Conservation (phyloP, 2,329 filamentous ascomycete genomes). For the Beauveria bassiana region DNA sequence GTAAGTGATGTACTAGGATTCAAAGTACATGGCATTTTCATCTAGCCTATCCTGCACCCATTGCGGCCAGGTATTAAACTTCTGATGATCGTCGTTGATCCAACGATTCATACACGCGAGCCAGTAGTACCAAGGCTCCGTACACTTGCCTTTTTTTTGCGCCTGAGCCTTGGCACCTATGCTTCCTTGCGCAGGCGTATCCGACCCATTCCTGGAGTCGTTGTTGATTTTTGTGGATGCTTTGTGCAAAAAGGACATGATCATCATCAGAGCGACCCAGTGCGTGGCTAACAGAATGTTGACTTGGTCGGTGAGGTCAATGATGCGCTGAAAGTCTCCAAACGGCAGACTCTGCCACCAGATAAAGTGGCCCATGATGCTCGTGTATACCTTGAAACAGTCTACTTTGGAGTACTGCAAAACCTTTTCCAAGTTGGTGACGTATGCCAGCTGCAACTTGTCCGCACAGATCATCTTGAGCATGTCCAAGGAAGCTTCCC, state of each 20-base stretch:
- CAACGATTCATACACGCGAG: conserved; percentile 2
- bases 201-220: not conserved
- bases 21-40: not conserved
- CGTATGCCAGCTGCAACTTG: not conserved
- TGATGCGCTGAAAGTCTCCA: conserved; percentile 1
- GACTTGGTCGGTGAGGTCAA: not conserved
- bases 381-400: conserved; percentile 1
- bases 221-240: not conserved
- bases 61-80: not conserved
- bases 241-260: not conserved
- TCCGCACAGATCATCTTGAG: not conserved
- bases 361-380: not conserved
- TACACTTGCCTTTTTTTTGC: not conserved
- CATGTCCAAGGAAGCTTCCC: not conserved
- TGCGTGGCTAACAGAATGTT: not conserved
- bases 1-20: not conserved
- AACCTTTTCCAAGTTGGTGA: not conserved
- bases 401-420: not conserved
- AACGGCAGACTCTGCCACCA: not conserved
- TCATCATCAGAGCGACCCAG: conserved; percentile 5
- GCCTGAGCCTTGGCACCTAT: not conserved
- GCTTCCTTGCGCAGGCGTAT: too few species aligned
- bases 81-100: not conserved
- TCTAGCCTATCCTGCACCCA: conserved; percentile 3
- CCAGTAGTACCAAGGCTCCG: conserved; percentile 2